phyloP scores from a whole-genome alignment of 306 rosid species.

The Acacia melanoxylon region DNA sequence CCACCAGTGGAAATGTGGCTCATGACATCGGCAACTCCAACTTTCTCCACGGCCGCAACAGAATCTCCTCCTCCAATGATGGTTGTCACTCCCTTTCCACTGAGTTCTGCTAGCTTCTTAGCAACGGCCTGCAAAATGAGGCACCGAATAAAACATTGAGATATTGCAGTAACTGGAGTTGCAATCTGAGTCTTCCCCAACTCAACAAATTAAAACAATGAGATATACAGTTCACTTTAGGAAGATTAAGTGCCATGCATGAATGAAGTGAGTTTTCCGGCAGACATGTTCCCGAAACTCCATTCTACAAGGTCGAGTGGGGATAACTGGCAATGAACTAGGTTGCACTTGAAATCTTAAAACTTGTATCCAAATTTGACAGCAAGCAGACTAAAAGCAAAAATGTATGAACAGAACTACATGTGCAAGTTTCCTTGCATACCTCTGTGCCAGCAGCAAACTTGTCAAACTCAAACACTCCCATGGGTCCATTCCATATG shows the following conservation, averaged over 20 bases:
- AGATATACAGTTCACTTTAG: conserved; percentile 9
- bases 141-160: neutral
- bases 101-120: conserved; percentile 91
- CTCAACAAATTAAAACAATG: neutral
- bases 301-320: neutral
- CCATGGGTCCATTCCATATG: conserved; percentile 99
- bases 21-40: conserved; percentile 92
- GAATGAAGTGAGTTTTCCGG: neutral
- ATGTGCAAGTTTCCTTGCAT: conserved; percentile 22
- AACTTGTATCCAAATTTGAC: neutral
- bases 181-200: conserved; percentile 10
- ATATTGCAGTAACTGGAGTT: neutral
- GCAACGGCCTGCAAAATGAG: conserved; percentile 72
- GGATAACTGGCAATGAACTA: neutral
- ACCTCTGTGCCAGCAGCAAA: conserved; percentile 98
- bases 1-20: conserved; percentile 99
- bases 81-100: conserved; percentile 96
- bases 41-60: conserved; percentile 98
- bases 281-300: conserved; percentile 21
- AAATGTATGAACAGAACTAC: conserved; percentile 12
- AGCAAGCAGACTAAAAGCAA: neutral
- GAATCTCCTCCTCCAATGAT: conserved; percentile 99
- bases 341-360: neutral
- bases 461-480: conserved; percentile 97
- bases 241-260: neutral